Conservation (phyloP, 495 filamentous ascomycete genomes). For the Penicillium dipodomyicola region DNA sequence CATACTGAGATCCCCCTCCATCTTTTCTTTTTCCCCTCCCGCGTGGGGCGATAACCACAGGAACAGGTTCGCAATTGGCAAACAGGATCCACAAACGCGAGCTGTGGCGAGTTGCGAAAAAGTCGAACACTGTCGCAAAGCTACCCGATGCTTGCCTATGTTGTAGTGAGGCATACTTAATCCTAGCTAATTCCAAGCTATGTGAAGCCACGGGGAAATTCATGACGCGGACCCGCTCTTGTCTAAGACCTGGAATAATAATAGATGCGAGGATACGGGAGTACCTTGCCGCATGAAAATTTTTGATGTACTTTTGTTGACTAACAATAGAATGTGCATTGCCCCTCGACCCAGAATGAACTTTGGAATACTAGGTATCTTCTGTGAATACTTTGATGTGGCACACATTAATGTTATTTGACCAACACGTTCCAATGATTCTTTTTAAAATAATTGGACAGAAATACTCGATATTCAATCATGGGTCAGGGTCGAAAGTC, state of each 20-base stretch:
- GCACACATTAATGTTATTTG: neutral
- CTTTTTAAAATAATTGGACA: neutral
- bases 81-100: constrained; percentile 29
- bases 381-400: neutral
- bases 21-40: constrained; percentile 15
- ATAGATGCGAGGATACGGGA: constrained; percentile 8
- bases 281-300: constrained; percentile 1
- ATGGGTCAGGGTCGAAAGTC: neutral
- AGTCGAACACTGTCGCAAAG: constrained; percentile 8
- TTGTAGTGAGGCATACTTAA: constrained; percentile 15
- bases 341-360: neutral
- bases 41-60: constrained; percentile 26
- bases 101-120: constrained; percentile 14
- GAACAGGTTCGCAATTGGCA: constrained; percentile 20
- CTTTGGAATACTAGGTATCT: neutral
- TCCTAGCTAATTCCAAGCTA: constrained; percentile 6
- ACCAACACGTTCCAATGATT: neutral
- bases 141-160: constrained; percentile 18
- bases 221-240: constrained; percentile 20
- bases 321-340: neutral
- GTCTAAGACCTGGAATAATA: constrained; percentile 20
- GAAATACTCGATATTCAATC: neutral
- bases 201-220: constrained; percentile 1
- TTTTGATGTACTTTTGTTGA: constrained; percentile 5
- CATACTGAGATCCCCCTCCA: constrained; percentile 5